Evolutionary conservation across 805 yeast species (phyloP).

Genomic region (Suhomyces canberraensis): DNA sequence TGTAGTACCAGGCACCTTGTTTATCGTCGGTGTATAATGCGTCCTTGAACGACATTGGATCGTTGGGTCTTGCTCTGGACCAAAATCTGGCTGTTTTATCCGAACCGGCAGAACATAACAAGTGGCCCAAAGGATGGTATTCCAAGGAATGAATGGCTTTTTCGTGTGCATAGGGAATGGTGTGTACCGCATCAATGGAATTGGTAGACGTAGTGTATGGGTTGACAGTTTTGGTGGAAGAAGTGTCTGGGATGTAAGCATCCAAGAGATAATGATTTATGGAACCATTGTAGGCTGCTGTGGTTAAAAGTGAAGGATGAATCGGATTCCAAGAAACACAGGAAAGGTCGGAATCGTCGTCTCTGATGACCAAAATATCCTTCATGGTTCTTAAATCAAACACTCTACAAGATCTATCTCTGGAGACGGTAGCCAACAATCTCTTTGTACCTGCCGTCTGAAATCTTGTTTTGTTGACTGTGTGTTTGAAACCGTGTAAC

Average conservation of each 20-base stretch:
- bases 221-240: slow-evolving; percentile 13
- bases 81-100: slow-evolving; percentile 92
- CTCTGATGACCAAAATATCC: slow-evolving; percentile 68
- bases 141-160: slow-evolving; percentile 86
- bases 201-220: slow-evolving; percentile 7
- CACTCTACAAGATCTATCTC: slow-evolving; percentile 84
- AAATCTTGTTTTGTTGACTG: slow-evolving; percentile 80
- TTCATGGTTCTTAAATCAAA: slow-evolving; percentile 87
- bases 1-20: slow-evolving; percentile 54
- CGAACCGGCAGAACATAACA: slow-evolving; percentile 87
- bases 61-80: slow-evolving; percentile 91
- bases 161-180: slow-evolving; percentile 90
- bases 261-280: slow-evolving; percentile 73
- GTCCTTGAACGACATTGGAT: slow-evolving; percentile 76
- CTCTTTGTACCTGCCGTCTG: slow-evolving; percentile 77
- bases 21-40: slow-evolving; percentile 71
- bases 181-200: slow-evolving; percentile 34
- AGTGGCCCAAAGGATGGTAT: slow-evolving; percentile 92
- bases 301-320: slow-evolving; percentile 72
- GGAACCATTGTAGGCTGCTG: slow-evolving; percentile 89
- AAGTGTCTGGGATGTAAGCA: slow-evolving; percentile 38
- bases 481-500: slow-evolving; percentile 88
- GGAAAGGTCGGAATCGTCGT: slow-evolving; percentile 80
- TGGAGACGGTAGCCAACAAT: slow-evolving; percentile 77
- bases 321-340: slow-evolving; percentile 91